A percentile compares a stretch with the other conserved stretches of the same genome.
These are phyloP conservation scores for Bromus sterilis DNA, from an alignment of 176 grass and related monocot genomes.

Conservation along the genomic window DNA sequence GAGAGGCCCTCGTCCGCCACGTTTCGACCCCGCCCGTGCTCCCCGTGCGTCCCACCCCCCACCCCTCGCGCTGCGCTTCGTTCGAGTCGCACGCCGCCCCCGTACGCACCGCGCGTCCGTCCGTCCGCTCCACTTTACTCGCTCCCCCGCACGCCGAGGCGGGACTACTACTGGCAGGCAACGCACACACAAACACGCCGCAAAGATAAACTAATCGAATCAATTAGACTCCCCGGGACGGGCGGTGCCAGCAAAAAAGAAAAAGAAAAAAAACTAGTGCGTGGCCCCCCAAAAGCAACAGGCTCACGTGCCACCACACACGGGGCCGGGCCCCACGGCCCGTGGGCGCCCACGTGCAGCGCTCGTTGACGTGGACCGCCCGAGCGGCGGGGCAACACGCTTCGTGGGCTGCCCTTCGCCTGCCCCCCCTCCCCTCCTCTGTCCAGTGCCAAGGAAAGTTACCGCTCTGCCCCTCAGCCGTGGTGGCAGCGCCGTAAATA, in stretches of 20 bases:
- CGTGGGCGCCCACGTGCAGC: slow-evolving; percentile 39
- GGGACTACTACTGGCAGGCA: too few relatives aligned
- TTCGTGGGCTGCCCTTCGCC: slow-evolving; percentile 7
- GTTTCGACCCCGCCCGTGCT: not conserved
- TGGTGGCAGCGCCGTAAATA: slow-evolving; percentile 10
- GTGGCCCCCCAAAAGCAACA: slow-evolving; percentile 12
- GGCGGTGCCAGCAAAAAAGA: not conserved
- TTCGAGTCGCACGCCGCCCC: too few relatives aligned
- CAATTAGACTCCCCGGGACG: not conserved
- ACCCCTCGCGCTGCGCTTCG: too few relatives aligned
- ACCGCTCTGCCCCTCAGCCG: not conserved
- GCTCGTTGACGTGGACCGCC: slow-evolving; percentile 44
- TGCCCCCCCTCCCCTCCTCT: not conserved
- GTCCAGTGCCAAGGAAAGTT: not conserved
- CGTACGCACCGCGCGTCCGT: too few relatives aligned
- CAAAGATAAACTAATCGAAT: not conserved
- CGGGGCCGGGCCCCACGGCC: not conserved
- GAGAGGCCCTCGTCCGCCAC: not conserved
- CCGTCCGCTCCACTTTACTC: not conserved
- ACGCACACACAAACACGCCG: not conserved
- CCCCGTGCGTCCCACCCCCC: not conserved
- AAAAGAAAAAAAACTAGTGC: not conserved
- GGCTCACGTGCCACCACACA: slow-evolving; percentile 22
- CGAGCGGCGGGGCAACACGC: slow-evolving; percentile 14
- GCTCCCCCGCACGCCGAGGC: slow-evolving; percentile 28